phyloP scores from a whole-genome alignment of 352 stramenopile species.

The Globisporangium iwayamae region DNA sequence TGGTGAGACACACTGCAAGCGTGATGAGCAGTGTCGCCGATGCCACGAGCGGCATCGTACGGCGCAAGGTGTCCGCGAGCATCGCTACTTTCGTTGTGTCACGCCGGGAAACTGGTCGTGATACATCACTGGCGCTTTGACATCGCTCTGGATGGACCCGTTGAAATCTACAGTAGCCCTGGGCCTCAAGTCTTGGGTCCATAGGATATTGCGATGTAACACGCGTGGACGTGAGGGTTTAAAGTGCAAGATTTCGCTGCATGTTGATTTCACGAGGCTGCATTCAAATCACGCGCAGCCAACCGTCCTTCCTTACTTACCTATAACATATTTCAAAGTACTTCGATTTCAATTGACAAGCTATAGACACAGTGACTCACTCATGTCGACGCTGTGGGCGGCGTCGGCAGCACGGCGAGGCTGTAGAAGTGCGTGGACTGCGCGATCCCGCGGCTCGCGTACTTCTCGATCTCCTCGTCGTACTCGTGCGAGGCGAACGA shows the following conservation, averaged over 20 bases:
- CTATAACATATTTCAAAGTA: neutral
- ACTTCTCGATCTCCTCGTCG: slow-evolving; percentile 13
- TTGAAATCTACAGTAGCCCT: neutral
- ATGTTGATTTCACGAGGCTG: neutral
- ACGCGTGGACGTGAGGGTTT: neutral
- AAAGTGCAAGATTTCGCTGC: slow-evolving; percentile 5
- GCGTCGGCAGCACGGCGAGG: slow-evolving; percentile 13
- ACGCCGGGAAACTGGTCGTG: neutral
- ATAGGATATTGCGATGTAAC: too few species aligned
- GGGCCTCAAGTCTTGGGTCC: neutral
- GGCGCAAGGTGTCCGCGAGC: neutral
- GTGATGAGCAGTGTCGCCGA: slow-evolving; percentile 34
- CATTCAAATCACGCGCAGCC: neutral
- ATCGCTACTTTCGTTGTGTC: neutral
- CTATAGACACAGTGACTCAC: neutral
- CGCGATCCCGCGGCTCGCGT: slow-evolving; percentile 3
- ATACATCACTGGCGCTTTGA: neutral
- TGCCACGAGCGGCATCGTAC: slow-evolving; percentile 31
- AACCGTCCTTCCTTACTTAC: neutral
- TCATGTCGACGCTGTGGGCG: slow-evolving; percentile 5
- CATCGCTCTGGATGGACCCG: neutral
- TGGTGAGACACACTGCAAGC: slow-evolving; percentile 36
- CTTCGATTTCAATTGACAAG: too few species aligned
- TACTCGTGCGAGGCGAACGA: slow-evolving; percentile 41
- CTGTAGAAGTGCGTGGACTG: slow-evolving; percentile 18